These are phyloP conservation scores for Talaromyces proteolyticus DNA, from an alignment of 495 filamentous ascomycete species.

Conservation along the genomic window DNA sequence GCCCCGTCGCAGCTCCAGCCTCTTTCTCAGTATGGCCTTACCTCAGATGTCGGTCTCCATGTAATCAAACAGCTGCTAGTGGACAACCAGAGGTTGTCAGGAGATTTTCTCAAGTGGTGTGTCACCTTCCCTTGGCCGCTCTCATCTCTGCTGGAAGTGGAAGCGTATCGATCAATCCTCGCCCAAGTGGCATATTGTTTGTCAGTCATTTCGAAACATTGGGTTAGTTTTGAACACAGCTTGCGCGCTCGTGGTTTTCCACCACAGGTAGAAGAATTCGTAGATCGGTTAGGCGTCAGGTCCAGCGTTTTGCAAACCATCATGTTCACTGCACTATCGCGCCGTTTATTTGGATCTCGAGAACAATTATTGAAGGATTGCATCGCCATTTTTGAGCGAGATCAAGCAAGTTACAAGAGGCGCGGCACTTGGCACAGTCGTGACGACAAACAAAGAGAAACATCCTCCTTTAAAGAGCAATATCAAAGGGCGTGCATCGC, in stretches of 20 bases:
- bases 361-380: conserved; percentile 4
- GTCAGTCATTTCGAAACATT: conserved; percentile 23
- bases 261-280: conserved; percentile 55
- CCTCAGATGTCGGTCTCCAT: conserved; percentile 19
- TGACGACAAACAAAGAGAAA: background rate
- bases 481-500: conserved; percentile 1
- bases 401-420: conserved; percentile 12
- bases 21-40: conserved; percentile 9
- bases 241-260: conserved; percentile 43
- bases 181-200: conserved; percentile 26
- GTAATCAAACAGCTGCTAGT: conserved; percentile 27
- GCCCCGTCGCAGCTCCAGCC: conserved; percentile 11
- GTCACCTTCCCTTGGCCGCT: conserved; percentile 42
- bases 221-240: conserved; percentile 16
- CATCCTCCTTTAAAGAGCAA: background rate
- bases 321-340: conserved; percentile 50
- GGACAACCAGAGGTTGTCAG: conserved; percentile 24
- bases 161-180: conserved; percentile 19
- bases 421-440: conserved; percentile 2
- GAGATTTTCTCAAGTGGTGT: conserved; percentile 44
- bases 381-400: conserved; percentile 13
- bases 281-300: conserved; percentile 35
- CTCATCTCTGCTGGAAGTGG: conserved; percentile 12
- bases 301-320: conserved; percentile 54
- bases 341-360: conserved; percentile 15